Evolutionary conservation across 163 green algal genomes (phyloP).

Genomic region (Chloromonas sp.): DNA sequence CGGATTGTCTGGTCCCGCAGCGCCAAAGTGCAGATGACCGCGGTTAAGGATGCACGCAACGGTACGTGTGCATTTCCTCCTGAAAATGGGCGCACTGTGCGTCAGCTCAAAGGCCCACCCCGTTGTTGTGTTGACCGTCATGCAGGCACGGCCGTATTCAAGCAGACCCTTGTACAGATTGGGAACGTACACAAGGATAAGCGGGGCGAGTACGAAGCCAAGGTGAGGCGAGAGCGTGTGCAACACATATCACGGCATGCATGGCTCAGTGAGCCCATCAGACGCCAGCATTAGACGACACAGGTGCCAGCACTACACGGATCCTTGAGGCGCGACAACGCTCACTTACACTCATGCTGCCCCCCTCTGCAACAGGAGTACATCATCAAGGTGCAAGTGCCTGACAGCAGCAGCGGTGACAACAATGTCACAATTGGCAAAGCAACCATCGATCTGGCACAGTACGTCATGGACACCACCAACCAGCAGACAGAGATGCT

Average conservation of each 20-base stretch:
- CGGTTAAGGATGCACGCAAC: conserved; percentile 27
- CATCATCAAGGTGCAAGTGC: conserved; percentile 43
- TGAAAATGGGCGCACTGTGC: no score
- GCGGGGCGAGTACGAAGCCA: conserved; percentile 26
- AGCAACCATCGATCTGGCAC: conserved; percentile 31
- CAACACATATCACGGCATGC: no score
- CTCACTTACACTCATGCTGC: no score
- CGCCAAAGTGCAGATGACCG: conserved; percentile 44
- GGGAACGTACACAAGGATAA: conserved; percentile 36
- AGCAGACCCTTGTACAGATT: conserved; percentile 36
- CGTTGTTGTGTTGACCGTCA: background rate
- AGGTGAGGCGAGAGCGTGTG: conserved; percentile 16
- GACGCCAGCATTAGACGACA: no score
- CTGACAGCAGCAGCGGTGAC: conserved; percentile 15
- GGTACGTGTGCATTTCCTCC: conserved; percentile 12
- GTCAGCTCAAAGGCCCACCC: background rate
- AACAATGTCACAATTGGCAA: conserved; percentile 30
- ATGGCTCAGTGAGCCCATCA: no score
- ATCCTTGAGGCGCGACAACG: no score
- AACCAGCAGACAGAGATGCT: conserved; percentile 25
- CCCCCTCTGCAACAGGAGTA: conserved; percentile 28
- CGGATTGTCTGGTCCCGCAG: conserved; percentile 35
- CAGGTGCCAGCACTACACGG: no score
- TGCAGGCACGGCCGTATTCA: conserved; percentile 33
- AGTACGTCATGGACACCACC: conserved; percentile 23